Percentiles rank a stretch among this genome's conserved stretches.
phyloP scores from a whole-genome alignment of 495 filamentous ascomycete species.

The Hypoxylon intermedium region DNA sequence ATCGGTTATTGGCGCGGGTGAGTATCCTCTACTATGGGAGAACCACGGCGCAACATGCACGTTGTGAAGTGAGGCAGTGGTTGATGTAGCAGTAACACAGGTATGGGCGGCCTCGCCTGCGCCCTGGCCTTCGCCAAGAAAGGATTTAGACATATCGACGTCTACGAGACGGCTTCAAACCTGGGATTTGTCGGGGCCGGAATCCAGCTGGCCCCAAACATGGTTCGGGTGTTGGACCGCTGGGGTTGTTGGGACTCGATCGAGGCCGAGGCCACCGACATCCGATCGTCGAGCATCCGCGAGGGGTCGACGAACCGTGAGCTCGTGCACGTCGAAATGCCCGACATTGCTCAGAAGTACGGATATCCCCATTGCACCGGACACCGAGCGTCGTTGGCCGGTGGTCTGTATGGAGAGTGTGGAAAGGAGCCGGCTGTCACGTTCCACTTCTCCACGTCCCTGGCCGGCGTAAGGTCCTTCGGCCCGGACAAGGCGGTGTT shows the following conservation, averaged over 20 bases:
- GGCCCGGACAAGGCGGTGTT: conserved; percentile 60
- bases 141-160: conserved; percentile 74
- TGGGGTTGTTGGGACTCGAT: conserved; percentile 75
- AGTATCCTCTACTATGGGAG: conserved; percentile 14
- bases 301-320: conserved; percentile 72
- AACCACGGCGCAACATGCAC: background rate
- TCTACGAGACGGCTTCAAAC: conserved; percentile 75
- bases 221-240: conserved; percentile 74
- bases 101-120: conserved; percentile 78
- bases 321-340: conserved; percentile 72
- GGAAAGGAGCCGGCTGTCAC: conserved; percentile 66
- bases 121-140: conserved; percentile 76
- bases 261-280: conserved; percentile 63
- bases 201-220: conserved; percentile 83
- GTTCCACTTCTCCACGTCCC: conserved; percentile 70
- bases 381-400: conserved; percentile 76
- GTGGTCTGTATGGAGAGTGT: conserved; percentile 71
- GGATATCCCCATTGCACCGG: conserved; percentile 79
- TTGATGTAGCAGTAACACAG: conserved; percentile 46
- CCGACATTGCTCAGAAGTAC: conserved; percentile 71
- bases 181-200: conserved; percentile 84
- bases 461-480: conserved; percentile 62
- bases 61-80: background rate
- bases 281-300: conserved; percentile 55
- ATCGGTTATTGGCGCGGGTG: conserved; percentile 55